Evolutionary conservation across 2,329 filamentous ascomycete genomes (phyloP), one percentile per base, ranked within the genome.

Genomic region (Colletotrichum sp.): DNA sequence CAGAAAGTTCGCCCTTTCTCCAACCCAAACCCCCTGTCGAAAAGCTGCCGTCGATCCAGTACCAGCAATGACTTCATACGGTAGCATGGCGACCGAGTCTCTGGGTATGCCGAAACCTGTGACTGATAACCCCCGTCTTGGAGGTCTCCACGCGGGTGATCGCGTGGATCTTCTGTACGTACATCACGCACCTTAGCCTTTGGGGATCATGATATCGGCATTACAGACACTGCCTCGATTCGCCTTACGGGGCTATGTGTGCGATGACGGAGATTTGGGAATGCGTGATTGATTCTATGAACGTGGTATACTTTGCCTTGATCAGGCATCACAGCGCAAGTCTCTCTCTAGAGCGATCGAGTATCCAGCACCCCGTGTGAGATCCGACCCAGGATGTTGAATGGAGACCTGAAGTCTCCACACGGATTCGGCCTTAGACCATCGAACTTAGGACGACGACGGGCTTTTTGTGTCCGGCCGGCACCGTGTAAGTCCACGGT

Each of bases 71-170:
- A 65, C 65, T 69, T 69, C 73, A 73, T 69, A 69, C 28, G 32
- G 34, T 59, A 52, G 28, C 73, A 69, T 34, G 64, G 28, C 28
- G 64, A 64, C 73, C 73, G 71, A 76, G 32, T 60, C 24, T 59
- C 64, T 76, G 73, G 70, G 36, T 68, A 49, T 32, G 49, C 60
- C 55, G 62, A 68, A 68, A 21, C 24, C 64, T 59, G 28, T 36
- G 69, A 49, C 16, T 52, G 64, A 76, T 65, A 26, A 44, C 15
- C 32, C 32, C 26, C 63, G 63, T 72, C 69, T 52, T 55, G 69
- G 72, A 64, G 52, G 36, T 36, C 57, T 26, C 73, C 69, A 73
- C 70, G 44, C 64, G 28, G 59, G 59, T 28, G 57, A 76, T 76
- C 39, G 69, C 26, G 69, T 24, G 39, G 24, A 69, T 57, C 64